Evolutionary conservation across 2,329 filamentous ascomycete genomes (phyloP), one percentile per base, ranked within the genome.

Genomic region (Aureobasidium namibiae): DNA sequence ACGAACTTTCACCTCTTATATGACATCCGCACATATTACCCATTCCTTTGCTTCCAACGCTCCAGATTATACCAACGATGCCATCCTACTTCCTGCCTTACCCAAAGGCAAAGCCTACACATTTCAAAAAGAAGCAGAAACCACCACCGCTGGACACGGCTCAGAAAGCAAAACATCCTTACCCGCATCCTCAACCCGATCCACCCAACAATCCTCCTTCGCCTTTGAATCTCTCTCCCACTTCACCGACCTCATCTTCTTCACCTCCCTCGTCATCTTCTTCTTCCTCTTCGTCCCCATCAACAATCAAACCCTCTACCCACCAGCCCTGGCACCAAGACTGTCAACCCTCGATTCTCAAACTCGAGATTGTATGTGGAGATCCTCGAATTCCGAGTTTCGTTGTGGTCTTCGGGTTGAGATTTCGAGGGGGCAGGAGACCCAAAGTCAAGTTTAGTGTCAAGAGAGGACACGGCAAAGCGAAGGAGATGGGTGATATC

Each of bases 311-410:
- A 13, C 54, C 41, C 8, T 4, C 14, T 4, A 33, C 56, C 31
- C 9, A 59, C 61, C 9, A 54, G 54, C n/a, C n/a, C n/a, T 62
- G 61, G 56, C 42, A 56, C 44, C 56, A 63, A 34, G 59, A 63
- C 23, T 53, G 57, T n/a, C 53, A 53, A 23, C 61, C 61, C 14
- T 60, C 54, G 3, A 24, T 53, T 5, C 39, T 61, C 38, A 50
- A 53, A 26, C n/a, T 63, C 9, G 46, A 48, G 1, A 54, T 63
- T 26, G 60, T 61, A 9, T 63, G 60, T 31, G 61, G 61, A 14
- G 59, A 60, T 5, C 36, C 44, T 6, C 34, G 52, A 34, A 56
- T 60, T 11, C 56, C 60, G 31, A 57, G 42, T 38, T 36, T 63
- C 41, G 59, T 58, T 7, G 60, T 63, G 34, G 56, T 56, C 18